phyloP scores from a whole-genome alignment of 1,284 basidiomycete species.

The Ceratobasidium sp. region DNA sequence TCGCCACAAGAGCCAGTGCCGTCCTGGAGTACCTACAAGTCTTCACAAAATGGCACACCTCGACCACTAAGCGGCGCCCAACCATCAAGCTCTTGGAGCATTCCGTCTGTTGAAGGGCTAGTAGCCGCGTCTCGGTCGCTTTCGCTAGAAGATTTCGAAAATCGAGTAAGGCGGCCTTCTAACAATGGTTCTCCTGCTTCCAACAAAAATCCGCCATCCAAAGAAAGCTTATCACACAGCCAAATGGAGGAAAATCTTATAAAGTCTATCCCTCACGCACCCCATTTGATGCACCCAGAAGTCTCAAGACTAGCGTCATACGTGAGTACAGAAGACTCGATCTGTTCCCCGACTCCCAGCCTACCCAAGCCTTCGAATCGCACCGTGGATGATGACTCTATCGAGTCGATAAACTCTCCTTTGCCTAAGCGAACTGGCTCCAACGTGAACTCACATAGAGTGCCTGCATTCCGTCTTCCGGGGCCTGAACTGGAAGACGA shows the following conservation, averaged over 20 bases:
- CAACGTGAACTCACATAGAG: not conserved
- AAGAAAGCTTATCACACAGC: not conserved
- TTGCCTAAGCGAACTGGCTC: not conserved
- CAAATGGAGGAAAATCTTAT: not conserved
- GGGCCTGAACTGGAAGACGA: constrained; percentile 30
- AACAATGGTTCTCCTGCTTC: not conserved
- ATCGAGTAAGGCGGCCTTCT: constrained; percentile 4
- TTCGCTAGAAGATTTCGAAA: constrained; percentile 38
- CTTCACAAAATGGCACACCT: not conserved
- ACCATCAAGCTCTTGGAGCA: constrained; percentile 31
- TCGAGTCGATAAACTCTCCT: constrained; percentile 37
- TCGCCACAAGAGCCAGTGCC: constrained; percentile 13
- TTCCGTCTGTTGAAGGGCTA: constrained; percentile 19
- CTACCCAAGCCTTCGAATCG: not conserved
- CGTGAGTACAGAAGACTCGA: constrained; percentile 24
- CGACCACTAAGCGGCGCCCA: constrained; percentile 25
- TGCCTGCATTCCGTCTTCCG: constrained; percentile 29
- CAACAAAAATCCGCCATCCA: not conserved
- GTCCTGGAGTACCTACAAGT: constrained; percentile 28
- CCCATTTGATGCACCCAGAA: constrained; percentile 10
- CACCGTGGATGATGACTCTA: constrained; percentile 19
- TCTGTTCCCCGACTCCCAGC: constrained; percentile 24
- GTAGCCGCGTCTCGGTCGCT: constrained; percentile 39
- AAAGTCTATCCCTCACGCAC: constrained; percentile 11
- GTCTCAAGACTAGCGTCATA: constrained; percentile 21